These are phyloP conservation scores for Arthrobotrys entomopaga DNA, from an alignment of 2,329 filamentous ascomycete species.

Conservation along the genomic window DNA sequence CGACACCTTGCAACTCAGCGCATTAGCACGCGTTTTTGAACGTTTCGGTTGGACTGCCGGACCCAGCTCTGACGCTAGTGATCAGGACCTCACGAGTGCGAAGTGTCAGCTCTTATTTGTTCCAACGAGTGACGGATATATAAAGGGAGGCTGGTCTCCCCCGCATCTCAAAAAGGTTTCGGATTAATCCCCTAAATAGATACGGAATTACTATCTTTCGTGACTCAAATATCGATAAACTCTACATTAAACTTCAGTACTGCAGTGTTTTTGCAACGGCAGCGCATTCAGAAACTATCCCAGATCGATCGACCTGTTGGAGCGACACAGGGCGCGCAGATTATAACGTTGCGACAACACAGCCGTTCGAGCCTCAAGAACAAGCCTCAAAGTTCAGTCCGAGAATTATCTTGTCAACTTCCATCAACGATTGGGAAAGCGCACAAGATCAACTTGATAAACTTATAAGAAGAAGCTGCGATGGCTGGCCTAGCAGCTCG, in stretches of 20 bases:
- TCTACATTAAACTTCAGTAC: too few relatives aligned
- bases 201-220: too few relatives aligned
- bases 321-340: neutral
- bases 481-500: constrained; percentile 10
- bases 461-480: neutral
- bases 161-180: constrained; percentile 22
- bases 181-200: constrained; percentile 17
- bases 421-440: too few relatives aligned
- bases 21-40: constrained; percentile 30
- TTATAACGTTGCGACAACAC: constrained; percentile 28
- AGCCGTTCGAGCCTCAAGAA: neutral
- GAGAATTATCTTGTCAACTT: neutral
- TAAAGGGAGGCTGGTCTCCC: constrained; percentile 49
- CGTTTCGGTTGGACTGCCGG: constrained; percentile 48
- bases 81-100: neutral
- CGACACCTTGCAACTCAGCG: constrained; percentile 43
- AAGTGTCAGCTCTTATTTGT: constrained; percentile 22
- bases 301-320: neutral
- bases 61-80: constrained; percentile 42
- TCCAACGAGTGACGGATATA: constrained; percentile 11
- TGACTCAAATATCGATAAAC: too few relatives aligned
- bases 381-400: neutral
- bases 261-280: too few relatives aligned
- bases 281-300: too few relatives aligned
- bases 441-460: neutral